Base-by-base conservation (phyloP, 176 grass and related monocot species). In the Juncus effusus region DNA sequence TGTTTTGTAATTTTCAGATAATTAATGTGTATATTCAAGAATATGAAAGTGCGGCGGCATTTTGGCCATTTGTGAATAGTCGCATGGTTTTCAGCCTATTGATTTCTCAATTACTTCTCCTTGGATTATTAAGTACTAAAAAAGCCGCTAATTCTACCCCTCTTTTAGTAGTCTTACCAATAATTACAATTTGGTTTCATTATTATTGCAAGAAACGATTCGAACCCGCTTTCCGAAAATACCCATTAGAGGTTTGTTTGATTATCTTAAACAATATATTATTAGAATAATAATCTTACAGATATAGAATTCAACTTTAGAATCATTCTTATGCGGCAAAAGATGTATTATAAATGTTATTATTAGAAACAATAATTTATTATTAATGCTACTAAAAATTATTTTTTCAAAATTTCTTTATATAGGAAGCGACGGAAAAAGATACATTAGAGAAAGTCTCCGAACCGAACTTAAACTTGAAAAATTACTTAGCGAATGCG, bases 21-120 rank as follows among this genome's bases (percentile, higher is more conserved):
- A 92, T 89, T 51, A 97, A 97, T 67, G 94, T 97, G 42, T 97
- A 97, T 12, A 97, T 92, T 40, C 94, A 97, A 82, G 94, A 92
- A 39, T 97, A 97, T 1, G 94, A 97, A 74, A 97, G 94, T 13
- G 85, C 82, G 7, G 94, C 81, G 40, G 76, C 88, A 19, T 97
- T 97, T 40, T 97, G 94, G 94, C 94, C 94, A 53, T 86, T 84
- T 62, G 85, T 97, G 37, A 87, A 97, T 58, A 79, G 88, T 1
- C 85, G 88, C 11, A 97, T 97, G 81, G 86, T 97, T 42, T 81
- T 83, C 6, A 91, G 94, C 78, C 76, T 97, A 55, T 40, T 97
- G 64, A 92, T 97, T 74, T 86, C 88, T 13, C 94, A 92, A 62
- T 11, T 91, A 3, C 81, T 78, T 68, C 83, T 97, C 3, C 77